A percentile compares a stretch with the other conserved stretches of the same genome.
Evolutionary conservation across 257 asterid genomes (phyloP).

Genomic region (Solanum dulcamara): DNA sequence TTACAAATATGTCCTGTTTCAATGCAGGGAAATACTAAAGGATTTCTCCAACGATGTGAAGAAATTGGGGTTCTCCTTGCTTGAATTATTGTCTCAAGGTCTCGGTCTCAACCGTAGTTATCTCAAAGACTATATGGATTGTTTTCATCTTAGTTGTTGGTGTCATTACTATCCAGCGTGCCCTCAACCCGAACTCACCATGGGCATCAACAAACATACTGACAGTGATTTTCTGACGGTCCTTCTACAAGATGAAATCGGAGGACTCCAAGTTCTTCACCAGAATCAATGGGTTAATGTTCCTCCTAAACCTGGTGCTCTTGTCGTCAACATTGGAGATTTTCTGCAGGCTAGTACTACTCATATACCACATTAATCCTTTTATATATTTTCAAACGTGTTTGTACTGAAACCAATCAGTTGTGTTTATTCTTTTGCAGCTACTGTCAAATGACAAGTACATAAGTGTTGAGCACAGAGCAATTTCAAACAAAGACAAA

Average conservation of each 20-base stretch:
- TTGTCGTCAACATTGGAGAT: constrained; percentile 53
- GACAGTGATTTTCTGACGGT: constrained; percentile 18
- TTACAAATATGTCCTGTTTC: neutral
- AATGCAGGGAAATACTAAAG: constrained; percentile 14
- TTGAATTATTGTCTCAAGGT: constrained; percentile 43
- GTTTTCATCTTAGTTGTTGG: neutral
- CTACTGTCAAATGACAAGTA: constrained; percentile 53
- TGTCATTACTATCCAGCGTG: constrained; percentile 30
- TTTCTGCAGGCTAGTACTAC: constrained; percentile 47
- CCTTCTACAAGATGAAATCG: constrained; percentile 42
- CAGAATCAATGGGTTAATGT: constrained; percentile 43
- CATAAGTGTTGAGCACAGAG: constrained; percentile 44
- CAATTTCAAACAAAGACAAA: constrained; percentile 25
- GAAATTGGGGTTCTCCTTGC: constrained; percentile 21
- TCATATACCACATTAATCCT: too few species aligned
- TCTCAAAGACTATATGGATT: constrained; percentile 17
- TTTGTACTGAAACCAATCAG: neutral
- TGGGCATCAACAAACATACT: constrained; percentile 15
- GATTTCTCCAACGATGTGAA: constrained; percentile 9
- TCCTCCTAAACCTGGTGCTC: constrained; percentile 36
- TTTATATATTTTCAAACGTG: neutral
- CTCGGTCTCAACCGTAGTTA: constrained; percentile 35
- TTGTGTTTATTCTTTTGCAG: neutral
- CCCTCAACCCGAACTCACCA: constrained; percentile 31
- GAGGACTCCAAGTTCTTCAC: constrained; percentile 42